These are phyloP conservation scores for Apiotrichum gracile DNA, from an alignment of 1,284 basidiomycete species.

Conservation along the genomic window DNA sequence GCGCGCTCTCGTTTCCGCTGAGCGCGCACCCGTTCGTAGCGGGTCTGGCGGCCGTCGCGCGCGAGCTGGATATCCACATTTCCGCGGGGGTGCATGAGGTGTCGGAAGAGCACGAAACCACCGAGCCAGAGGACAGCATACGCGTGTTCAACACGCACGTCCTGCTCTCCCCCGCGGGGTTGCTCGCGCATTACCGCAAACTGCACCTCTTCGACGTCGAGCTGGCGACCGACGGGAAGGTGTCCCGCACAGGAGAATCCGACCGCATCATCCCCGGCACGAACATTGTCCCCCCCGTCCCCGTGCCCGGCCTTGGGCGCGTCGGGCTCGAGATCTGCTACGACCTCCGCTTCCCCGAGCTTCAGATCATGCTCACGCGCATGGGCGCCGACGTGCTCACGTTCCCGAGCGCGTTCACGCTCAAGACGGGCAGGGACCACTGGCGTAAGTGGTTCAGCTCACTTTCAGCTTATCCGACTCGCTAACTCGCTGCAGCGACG, in stretches of 20 bases:
- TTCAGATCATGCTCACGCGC: slow-evolving; percentile 45
- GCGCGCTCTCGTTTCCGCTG: slow-evolving; percentile 31
- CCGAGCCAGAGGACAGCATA: slow-evolving; percentile 25
- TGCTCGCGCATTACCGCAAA: slow-evolving; percentile 49
- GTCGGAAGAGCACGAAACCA: slow-evolving; percentile 33
- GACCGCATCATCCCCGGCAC: slow-evolving; percentile 43
- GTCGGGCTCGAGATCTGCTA: slow-evolving; percentile 53
- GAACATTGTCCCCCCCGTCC: slow-evolving; percentile 31
- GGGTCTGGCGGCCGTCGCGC: slow-evolving; percentile 45
- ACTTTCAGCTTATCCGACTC: not conserved
- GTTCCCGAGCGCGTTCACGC: slow-evolving; percentile 52
- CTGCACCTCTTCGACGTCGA: slow-evolving; percentile 54
- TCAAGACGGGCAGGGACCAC: slow-evolving; percentile 47
- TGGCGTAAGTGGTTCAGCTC: slow-evolving; percentile 28
- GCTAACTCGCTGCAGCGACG: slow-evolving; percentile 4
- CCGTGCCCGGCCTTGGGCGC: slow-evolving; percentile 44
- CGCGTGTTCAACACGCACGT: slow-evolving; percentile 51
- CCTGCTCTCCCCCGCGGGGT: slow-evolving; percentile 47
- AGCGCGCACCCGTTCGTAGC: slow-evolving; percentile 27
- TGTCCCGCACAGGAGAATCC: slow-evolving; percentile 32
- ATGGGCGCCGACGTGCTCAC: slow-evolving; percentile 50
- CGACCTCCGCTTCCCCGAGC: slow-evolving; percentile 53
- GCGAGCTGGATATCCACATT: slow-evolving; percentile 44
- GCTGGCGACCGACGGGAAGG: slow-evolving; percentile 29
- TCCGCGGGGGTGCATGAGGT: slow-evolving; percentile 51